phyloP scores from a whole-genome alignment of 2,329 filamentous ascomycete genomes.

The Penicillium sp. region DNA sequence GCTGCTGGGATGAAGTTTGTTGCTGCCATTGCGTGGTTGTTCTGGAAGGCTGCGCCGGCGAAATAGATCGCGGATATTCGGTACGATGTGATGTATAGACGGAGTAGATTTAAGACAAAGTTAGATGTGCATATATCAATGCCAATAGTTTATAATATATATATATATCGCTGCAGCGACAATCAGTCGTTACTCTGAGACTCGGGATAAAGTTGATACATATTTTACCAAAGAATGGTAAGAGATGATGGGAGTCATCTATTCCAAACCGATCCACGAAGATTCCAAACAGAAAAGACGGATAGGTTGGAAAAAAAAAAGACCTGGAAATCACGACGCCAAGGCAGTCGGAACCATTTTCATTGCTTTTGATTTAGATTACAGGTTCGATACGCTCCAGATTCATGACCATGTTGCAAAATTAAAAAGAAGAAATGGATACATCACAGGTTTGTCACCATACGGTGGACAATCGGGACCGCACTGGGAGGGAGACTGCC shows the following conservation, averaged over 20 bases:
- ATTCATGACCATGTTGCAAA: not conserved
- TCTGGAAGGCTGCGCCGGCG: conserved; percentile 33
- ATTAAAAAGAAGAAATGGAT: not conserved
- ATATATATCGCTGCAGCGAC: too few relatives aligned
- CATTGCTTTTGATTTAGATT: conserved; percentile 4
- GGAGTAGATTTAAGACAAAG: not conserved
- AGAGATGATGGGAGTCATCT: not conserved
- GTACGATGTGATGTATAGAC: not conserved
- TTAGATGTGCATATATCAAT: not conserved
- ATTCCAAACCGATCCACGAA: not conserved
- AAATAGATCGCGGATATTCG: conserved; percentile 14
- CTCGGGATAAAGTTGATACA: too few relatives aligned
- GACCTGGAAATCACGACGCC: not conserved
- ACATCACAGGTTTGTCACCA: conserved; percentile 47
- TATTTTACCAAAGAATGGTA: too few relatives aligned
- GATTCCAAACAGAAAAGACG: not conserved
- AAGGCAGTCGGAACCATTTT: not conserved
- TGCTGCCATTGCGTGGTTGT: conserved; percentile 38
- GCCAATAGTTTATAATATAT: not conserved
- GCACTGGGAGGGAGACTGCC: conserved; percentile 82
- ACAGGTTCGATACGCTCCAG: conserved; percentile 2
- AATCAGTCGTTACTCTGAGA: too few relatives aligned
- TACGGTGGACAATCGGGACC: conserved; percentile 70
- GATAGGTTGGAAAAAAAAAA: not conserved
- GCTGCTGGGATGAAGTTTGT: conserved; percentile 41